Evolutionary conservation across 139 green algal genomes (phyloP).

Genomic region (Parachlorella kessleri): DNA sequence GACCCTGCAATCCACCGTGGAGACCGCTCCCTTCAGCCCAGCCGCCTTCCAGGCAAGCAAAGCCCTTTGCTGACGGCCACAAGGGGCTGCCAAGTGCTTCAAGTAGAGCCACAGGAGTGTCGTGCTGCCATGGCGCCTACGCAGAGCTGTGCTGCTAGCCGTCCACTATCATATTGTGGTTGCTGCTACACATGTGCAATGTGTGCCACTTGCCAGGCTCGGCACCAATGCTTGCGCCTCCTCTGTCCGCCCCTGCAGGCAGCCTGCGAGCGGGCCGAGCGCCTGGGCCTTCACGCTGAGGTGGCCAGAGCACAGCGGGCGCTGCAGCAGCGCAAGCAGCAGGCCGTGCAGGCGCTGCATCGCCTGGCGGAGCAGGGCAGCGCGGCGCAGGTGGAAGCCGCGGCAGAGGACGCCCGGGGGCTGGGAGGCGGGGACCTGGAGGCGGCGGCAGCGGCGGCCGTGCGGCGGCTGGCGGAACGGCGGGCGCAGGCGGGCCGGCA

Average conservation of each 20-base stretch:
- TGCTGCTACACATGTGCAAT: too few relatives aligned
- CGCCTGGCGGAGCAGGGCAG: background rate
- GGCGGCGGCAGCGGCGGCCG: constrained; percentile 1
- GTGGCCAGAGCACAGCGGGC: constrained; percentile 3
- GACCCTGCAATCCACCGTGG: constrained; percentile 3
- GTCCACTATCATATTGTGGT: too few relatives aligned
- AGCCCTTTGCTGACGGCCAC: too few relatives aligned
- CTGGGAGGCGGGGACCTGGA: too few relatives aligned
- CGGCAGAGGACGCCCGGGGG: background rate
- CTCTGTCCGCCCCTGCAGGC: too few relatives aligned
- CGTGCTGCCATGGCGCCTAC: too few relatives aligned
- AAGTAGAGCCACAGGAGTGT: too few relatives aligned
- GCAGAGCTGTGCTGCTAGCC: too few relatives aligned
- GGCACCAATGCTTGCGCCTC: too few relatives aligned
- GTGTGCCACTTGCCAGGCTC: too few relatives aligned
- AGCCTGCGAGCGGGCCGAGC: background rate
- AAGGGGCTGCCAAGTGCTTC: too few relatives aligned
- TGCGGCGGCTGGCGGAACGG: background rate
- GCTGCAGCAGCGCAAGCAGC: constrained; percentile 3
- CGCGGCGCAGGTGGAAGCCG: background rate
- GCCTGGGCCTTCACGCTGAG: constrained; percentile 8
- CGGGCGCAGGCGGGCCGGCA: background rate
- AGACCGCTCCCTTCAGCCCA: background rate
- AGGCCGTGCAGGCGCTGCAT: background rate
- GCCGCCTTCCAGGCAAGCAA: background rate